Base-by-base conservation (phyloP, 768 basidiomycete species). In the button mushroom (Agaricus bisporus) region DNA sequence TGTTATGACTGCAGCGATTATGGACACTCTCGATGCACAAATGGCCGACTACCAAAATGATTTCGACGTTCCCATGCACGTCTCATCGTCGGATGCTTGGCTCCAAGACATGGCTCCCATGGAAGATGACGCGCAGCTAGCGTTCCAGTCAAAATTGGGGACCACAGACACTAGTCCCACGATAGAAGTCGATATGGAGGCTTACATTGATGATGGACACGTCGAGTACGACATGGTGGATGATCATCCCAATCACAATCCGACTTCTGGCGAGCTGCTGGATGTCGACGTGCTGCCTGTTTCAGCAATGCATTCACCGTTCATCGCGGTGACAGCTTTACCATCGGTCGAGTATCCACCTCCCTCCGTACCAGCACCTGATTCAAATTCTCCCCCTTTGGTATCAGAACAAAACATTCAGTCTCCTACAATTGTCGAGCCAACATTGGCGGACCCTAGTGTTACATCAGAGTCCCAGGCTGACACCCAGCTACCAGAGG, bases 161-260 rank as follows among this genome's bases (percentile, higher is more conserved):
- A 35, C 41, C 2, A 32, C 56, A 8, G 48, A 58, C 45, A 6
- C 44, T 35, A 35, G 49, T 38, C 47, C 47, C 26, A 51, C 48
- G 17, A 44, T 58, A 9, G 59, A 60, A 45, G 56, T 60, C 8
- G 59, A 60, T 35, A 60, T 60, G 59, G 56, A 60, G 43, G 59
- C 52, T 32, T 60, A 60, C 48, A 26, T 44, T 15, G 59, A 60
- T 20, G 59, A 56, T n/a, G 35, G 47, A 38, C 48, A 56, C 32
- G 41, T 50, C 41, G 59, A 60, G 46, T 60, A 60, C 25, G 59
- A 60, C 29, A 60, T 60, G 59, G 22, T 48, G 10, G 58, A 59
- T 50, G 58, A 59, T 12, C 35, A 44, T 35, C 51, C 56, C 20
- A 51, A 53, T 25, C 45, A 56, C 45, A 29, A 39, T 43, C 44